Conservation (phyloP, 78 protist genomes). For the Ministeria vibrans region DNA sequence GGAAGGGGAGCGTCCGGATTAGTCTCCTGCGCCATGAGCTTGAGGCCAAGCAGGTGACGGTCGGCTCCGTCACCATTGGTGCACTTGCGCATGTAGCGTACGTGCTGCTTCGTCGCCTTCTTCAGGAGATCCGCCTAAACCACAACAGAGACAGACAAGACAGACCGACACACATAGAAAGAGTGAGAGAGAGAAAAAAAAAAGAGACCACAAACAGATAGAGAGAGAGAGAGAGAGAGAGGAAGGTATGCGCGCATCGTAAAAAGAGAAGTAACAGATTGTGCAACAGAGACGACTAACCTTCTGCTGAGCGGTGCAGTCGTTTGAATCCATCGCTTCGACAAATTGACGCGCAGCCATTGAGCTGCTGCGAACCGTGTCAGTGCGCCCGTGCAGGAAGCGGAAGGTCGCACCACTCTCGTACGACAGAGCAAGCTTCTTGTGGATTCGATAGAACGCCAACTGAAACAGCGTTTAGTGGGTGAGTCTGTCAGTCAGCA, state of each 20-base stretch:
- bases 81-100: slow-evolving; percentile 13
- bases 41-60: slow-evolving; percentile 39
- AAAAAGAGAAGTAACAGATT: no score
- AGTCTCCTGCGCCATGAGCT: not conserved
- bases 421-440: slow-evolving; percentile 13
- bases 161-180: no score
- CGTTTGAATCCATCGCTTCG: not conserved
- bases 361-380: slow-evolving; percentile 33
- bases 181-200: no score
- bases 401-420: slow-evolving; percentile 37
- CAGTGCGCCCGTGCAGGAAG: slow-evolving; percentile 54
- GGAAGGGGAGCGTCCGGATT: no score
- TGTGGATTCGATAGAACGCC: slow-evolving; percentile 24
- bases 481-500: no score
- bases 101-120: slow-evolving; percentile 13
- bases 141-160: no score
- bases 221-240: no score
- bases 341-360: not conserved
- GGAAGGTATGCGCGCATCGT: no score
- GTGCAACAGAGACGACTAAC: no score
- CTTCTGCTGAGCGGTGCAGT: no score
- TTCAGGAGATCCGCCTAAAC: slow-evolving; percentile 2
- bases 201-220: no score
- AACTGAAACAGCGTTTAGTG: no score
- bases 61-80: slow-evolving; percentile 33